These are phyloP conservation scores for Suillus tomentosus DNA, from an alignment of 768 basidiomycete species.

Conservation along the genomic window DNA sequence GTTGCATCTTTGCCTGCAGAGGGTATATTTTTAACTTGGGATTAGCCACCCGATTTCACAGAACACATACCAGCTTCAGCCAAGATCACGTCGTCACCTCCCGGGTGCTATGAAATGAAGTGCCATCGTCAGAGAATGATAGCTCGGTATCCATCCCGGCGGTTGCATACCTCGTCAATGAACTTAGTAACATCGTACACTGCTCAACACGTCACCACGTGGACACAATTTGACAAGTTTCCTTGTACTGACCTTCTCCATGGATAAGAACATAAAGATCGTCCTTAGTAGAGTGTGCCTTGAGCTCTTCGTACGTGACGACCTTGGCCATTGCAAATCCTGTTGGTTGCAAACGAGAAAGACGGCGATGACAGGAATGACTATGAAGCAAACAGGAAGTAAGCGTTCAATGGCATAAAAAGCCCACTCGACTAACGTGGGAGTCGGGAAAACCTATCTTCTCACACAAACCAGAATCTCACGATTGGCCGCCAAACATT, in stretches of 20 bases:
- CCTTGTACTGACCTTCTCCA: slow-evolving; percentile 65
- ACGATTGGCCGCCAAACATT: background rate
- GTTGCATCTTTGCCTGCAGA: slow-evolving; percentile 87
- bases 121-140: background rate
- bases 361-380: slow-evolving; percentile 17
- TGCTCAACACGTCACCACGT: slow-evolving; percentile 30
- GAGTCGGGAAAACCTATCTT: slow-evolving; percentile 5
- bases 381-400: slow-evolving; percentile 32
- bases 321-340: slow-evolving; percentile 47
- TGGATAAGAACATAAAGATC: slow-evolving; percentile 81
- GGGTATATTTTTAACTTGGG: slow-evolving; percentile 3
- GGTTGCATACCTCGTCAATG: slow-evolving; percentile 78
- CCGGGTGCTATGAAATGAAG: slow-evolving; percentile 70
- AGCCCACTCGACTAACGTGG: too few species aligned
- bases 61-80: slow-evolving; percentile 81
- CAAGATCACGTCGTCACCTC: slow-evolving; percentile 96
- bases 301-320: slow-evolving; percentile 74
- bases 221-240: background rate
- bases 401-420: slow-evolving; percentile 3
- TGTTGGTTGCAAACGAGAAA: slow-evolving; percentile 15
- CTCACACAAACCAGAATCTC: slow-evolving; percentile 13
- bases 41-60: slow-evolving; percentile 8
- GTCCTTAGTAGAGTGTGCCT: slow-evolving; percentile 72
- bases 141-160: too few species aligned
- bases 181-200: slow-evolving; percentile 95